A percentile compares a stretch with the other conserved stretches of the same genome.
Conservation (phyloP, 768 basidiomycete species). For the Saitozyma podzolica region DNA sequence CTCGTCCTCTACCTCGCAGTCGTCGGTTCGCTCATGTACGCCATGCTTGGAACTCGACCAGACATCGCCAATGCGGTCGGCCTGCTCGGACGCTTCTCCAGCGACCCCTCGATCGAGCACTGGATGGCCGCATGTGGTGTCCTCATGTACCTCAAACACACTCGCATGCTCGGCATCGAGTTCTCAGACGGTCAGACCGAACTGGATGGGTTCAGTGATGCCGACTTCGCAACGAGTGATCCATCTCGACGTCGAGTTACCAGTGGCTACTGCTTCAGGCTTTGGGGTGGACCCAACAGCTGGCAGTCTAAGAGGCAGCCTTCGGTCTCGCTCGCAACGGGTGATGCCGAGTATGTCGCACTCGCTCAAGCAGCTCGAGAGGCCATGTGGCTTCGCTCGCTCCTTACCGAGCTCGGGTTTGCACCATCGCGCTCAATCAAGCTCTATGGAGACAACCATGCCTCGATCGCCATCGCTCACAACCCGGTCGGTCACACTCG, state of each 20-base stretch:
- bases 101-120: slow-evolving; percentile 2
- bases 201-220: slow-evolving; percentile 40
- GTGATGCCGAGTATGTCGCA: slow-evolving; percentile 58
- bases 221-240: slow-evolving; percentile 18
- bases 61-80: slow-evolving; percentile 28
- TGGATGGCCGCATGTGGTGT: slow-evolving; percentile 18
- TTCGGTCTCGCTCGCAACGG: slow-evolving; percentile 53
- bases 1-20: slow-evolving; percentile 35
- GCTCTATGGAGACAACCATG: slow-evolving; percentile 9
- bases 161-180: slow-evolving; percentile 12
- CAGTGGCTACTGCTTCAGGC: slow-evolving; percentile 52
- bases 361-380: slow-evolving; percentile 18
- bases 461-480: slow-evolving; percentile 4
- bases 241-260: slow-evolving; percentile 24
- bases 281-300: slow-evolving; percentile 50
- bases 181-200: slow-evolving; percentile 7
- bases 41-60: slow-evolving; percentile 41
- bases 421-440: neutral
- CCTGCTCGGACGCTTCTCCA: slow-evolving; percentile 7
- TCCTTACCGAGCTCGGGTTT: slow-evolving; percentile 3
- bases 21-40: slow-evolving; percentile 51
- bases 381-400: slow-evolving; percentile 2
- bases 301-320: slow-evolving; percentile 54
- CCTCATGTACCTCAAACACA: slow-evolving; percentile 28
- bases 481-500: slow-evolving; percentile 10